Conservation (phyloP, 108 stramenopile species). For the Epithemia pelagica region DNA sequence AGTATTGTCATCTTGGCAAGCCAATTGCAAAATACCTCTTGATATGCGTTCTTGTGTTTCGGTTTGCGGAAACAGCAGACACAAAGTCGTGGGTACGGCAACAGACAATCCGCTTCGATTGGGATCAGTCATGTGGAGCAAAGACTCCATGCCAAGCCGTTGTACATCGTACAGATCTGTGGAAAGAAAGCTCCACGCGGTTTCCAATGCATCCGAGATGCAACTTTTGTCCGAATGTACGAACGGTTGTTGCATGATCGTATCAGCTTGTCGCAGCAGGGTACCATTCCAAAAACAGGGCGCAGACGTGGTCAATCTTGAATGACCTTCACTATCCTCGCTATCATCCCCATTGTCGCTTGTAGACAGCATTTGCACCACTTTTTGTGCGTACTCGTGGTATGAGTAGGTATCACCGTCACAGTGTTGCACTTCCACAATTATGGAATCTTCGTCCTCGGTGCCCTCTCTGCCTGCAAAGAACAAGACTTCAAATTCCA, state of each 20-base stretch:
- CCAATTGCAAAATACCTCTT: background rate
- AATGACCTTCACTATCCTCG: too few relatives aligned
- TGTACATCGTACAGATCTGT: conserved; percentile 48
- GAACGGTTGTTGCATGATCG: background rate
- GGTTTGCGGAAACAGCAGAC: conserved; percentile 27
- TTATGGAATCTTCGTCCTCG: background rate
- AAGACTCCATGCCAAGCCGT: conserved; percentile 39
- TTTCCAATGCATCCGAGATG: conserved; percentile 29
- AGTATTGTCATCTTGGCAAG: background rate
- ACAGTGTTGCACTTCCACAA: background rate
- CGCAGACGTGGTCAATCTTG: background rate
- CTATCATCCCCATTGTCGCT: background rate
- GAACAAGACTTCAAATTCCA: background rate
- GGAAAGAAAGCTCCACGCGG: conserved; percentile 39
- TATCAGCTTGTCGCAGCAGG: background rate
- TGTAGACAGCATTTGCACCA: background rate
- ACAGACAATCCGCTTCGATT: conserved; percentile 33
- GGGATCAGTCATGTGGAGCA: conserved; percentile 39
- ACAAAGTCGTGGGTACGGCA: conserved; percentile 34
- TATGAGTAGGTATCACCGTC: background rate
- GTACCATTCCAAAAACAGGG: background rate
- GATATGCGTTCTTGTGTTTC: background rate
- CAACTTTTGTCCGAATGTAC: background rate
- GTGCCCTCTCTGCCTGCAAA: background rate
- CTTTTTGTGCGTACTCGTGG: background rate